Conservation (phyloP, 2,329 filamentous ascomycete genomes). For the Talaromyces rugulosus region DNA sequence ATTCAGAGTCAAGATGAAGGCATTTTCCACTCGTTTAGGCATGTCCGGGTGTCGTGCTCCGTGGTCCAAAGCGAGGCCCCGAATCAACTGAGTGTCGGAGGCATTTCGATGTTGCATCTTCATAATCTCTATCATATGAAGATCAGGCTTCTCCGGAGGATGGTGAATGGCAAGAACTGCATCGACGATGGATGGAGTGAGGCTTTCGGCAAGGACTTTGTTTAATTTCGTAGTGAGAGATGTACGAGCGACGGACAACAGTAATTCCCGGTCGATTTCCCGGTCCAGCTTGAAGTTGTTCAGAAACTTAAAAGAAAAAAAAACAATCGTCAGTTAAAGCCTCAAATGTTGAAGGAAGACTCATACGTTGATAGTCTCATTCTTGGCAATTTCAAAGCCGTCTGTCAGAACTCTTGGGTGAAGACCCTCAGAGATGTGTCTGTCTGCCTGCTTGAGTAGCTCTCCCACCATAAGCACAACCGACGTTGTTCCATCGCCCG, state of each 20-base stretch:
- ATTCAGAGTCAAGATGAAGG: conserved; percentile 90
- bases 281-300: conserved; percentile 87
- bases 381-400: conserved; percentile 95
- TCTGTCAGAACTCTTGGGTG: conserved; percentile 96
- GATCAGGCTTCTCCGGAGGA: conserved; percentile 82
- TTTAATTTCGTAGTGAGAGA: conserved; percentile 96
- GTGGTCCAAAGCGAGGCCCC: conserved; percentile 88
- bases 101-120: conserved; percentile 99
- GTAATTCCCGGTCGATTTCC: conserved; percentile 87
- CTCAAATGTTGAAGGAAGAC: conserved; percentile 6
- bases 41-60: conserved; percentile 96
- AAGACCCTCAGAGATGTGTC: conserved; percentile 93
- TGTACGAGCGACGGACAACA: conserved; percentile 88
- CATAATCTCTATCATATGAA: conserved; percentile 99
- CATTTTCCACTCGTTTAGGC: conserved; percentile 94
- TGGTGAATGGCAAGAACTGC: conserved; percentile 93
- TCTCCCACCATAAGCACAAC: conserved; percentile 94
- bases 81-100: conserved; percentile 92
- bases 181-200: conserved; percentile 94
- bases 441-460: conserved; percentile 93
- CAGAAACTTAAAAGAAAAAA: conserved; percentile 63
- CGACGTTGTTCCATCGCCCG: conserved; percentile 94
- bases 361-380: conserved; percentile 75
- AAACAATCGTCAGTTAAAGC: neutral
- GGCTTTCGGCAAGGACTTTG: conserved; percentile 76